Base-by-base conservation (phyloP, 2,329 filamentous ascomycete genomes). In the Aspergillus thermomutatus region DNA sequence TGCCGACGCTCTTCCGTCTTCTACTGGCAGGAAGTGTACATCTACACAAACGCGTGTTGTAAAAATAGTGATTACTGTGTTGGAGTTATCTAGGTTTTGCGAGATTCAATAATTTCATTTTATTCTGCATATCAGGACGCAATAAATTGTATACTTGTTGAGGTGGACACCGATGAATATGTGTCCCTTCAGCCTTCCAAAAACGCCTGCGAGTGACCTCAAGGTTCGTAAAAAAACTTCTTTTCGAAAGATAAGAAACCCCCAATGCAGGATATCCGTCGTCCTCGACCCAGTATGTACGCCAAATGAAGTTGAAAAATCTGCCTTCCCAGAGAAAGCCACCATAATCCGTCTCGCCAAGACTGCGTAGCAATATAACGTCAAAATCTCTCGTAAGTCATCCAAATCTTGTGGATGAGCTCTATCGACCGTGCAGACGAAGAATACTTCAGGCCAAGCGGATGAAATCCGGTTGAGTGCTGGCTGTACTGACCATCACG, bases 211-310 rank as follows among this genome's bases (percentile, higher is more conserved):
- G 46, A 23, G 50, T 51, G 21, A 52, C 31, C 45, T 34, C 31
- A 53, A 52, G 45, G 21, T 21, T 7, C 10, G 23, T 10, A 46
- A 55, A 50, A 53, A 27, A 60, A 62, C n/a, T 54, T 60, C 62
- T 61, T 57, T 56, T 61, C 48, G 21, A 10, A 45, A 34, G 41
- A 57, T 58, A 52, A 57, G 52, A 43, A 52, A 53, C 50, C 57
- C 56, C 59, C 43, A 61, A 58, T 59, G 56, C 54, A 59, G 55
- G 53, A 57, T 59, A 61, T 60, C 57, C 19, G 55, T 60, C 31
- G 49, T 55, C 53, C 46, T 54, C 40, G 19, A 41, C 34, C 54
- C 55, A 48, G 45, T 56, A 59, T 57, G 49, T 57, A 60, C 60
- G 60, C 60, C 59, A 54, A 31, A 54, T 37, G 14, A 47, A 43